Evolutionary conservation across 2,329 filamentous ascomycete species (phyloP).

Genomic region (Microsporum audouinii): DNA sequence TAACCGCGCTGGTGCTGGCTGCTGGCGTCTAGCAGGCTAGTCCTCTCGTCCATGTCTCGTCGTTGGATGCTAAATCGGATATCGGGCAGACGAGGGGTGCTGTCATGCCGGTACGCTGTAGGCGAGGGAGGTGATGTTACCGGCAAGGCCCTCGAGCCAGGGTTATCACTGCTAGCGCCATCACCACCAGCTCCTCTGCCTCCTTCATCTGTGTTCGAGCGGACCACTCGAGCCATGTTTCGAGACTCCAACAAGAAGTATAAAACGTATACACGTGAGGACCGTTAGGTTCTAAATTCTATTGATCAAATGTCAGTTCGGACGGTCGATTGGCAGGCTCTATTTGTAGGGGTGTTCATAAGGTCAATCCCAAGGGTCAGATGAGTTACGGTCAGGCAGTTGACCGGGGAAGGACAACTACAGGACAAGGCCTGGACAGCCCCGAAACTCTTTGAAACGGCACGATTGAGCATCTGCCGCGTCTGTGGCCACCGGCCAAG

Average conservation of each 20-base stretch:
- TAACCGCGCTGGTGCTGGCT: conserved; percentile 24
- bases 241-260: not conserved
- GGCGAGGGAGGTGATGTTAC: conserved; percentile 14
- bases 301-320: not conserved
- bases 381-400: no score
- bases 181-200: not conserved
- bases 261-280: not conserved
- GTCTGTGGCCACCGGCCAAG: no score
- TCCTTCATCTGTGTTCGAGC: not conserved
- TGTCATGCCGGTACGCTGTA: conserved; percentile 6
- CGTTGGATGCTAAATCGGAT: conserved; percentile 12
- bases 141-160: conserved; percentile 7
- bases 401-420: no score
- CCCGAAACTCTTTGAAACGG: no score
- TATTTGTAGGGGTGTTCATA: no score
- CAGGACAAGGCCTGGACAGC: no score
- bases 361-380: no score
- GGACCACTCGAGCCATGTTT: conserved; percentile 10
- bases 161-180: conserved; percentile 6
- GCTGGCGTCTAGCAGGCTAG: conserved; percentile 24
- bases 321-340: no score
- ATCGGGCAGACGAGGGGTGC: conserved; percentile 12
- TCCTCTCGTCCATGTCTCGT: conserved; percentile 22
- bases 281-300: not conserved
- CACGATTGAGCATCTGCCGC: no score